Conservation (phyloP, 2,329 filamentous ascomycete species). For the Tothia fuscella region DNA sequence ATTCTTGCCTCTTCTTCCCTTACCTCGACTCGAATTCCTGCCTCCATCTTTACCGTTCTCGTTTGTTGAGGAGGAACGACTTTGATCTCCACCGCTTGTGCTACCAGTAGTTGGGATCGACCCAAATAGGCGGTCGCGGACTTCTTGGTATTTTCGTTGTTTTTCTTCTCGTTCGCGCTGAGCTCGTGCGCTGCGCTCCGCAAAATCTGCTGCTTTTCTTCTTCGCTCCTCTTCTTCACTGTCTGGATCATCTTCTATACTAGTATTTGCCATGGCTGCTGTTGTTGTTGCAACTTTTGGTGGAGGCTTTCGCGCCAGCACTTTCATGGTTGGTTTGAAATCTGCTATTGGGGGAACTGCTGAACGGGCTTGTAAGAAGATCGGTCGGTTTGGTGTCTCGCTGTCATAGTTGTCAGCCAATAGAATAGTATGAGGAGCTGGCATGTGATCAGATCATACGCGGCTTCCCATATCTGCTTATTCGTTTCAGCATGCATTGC, state of each 20-base stretch:
- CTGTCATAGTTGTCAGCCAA: conserved; percentile 28
- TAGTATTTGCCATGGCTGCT: conserved; percentile 33
- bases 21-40: conserved; percentile 20
- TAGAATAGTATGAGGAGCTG: too few relatives aligned
- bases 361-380: conserved; percentile 58
- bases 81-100: neutral
- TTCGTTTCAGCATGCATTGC: conserved; percentile 76
- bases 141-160: conserved; percentile 80
- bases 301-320: conserved; percentile 71
- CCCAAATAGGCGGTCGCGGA: conserved; percentile 76
- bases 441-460: too few relatives aligned
- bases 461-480: conserved; percentile 77
- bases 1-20: conserved; percentile 22
- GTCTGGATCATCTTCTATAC: conserved; percentile 44
- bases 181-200: conserved; percentile 67
- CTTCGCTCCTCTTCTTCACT: conserved; percentile 51
- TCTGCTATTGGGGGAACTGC: conserved; percentile 53
- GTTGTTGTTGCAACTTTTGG: conserved; percentile 36
- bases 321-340: conserved; percentile 72
- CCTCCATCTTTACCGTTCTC: conserved; percentile 9
- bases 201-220: conserved; percentile 53
- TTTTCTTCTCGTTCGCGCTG: conserved; percentile 77
- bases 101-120: conserved; percentile 20
- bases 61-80: conserved; percentile 8
- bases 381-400: conserved; percentile 61